Conservation (phyloP, 228 moss, liverwort and hornwort genomes). For the Sphagnum magellanicum region DNA sequence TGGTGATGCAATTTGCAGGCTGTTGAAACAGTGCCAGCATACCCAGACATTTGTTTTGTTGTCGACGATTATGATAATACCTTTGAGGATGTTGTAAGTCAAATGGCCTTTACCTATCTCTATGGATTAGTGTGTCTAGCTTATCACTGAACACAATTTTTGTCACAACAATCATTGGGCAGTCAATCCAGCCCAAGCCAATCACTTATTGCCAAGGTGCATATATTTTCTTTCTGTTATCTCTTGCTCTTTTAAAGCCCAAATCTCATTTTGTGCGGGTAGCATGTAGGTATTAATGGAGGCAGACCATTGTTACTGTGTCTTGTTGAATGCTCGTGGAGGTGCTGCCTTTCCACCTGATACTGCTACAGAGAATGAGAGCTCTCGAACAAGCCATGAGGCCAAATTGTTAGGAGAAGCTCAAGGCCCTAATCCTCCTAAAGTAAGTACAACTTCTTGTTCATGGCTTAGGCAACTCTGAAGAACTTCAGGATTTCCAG, state of each 20-base stretch:
- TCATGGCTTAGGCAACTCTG: too few species aligned
- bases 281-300: conserved; percentile 69
- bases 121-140: too few species aligned
- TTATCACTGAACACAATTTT: too few species aligned
- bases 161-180: too few species aligned
- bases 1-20: conserved; percentile 33
- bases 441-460: conserved; percentile 23
- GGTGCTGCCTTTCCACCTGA: conserved; percentile 83
- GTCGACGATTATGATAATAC: conserved; percentile 97
- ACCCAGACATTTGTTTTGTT: conserved; percentile 94
- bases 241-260: too few species aligned
- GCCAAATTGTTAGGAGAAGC: conserved; percentile 49
- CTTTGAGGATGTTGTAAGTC: conserved; percentile 91
- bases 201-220: too few species aligned
- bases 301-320: conserved; percentile 90
- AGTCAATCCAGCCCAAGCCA: too few species aligned
- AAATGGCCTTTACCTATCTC: neutral
- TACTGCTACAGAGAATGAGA: conserved; percentile 29
- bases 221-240: too few species aligned
- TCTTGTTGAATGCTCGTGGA: conserved; percentile 81
- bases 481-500: too few species aligned
- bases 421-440: conserved; percentile 41
- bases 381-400: conserved; percentile 31
- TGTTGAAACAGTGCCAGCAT: conserved; percentile 87
- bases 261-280: too few species aligned